Conservation (phyloP, 805 yeast species). For the Cyberlindnera veronae region DNA sequence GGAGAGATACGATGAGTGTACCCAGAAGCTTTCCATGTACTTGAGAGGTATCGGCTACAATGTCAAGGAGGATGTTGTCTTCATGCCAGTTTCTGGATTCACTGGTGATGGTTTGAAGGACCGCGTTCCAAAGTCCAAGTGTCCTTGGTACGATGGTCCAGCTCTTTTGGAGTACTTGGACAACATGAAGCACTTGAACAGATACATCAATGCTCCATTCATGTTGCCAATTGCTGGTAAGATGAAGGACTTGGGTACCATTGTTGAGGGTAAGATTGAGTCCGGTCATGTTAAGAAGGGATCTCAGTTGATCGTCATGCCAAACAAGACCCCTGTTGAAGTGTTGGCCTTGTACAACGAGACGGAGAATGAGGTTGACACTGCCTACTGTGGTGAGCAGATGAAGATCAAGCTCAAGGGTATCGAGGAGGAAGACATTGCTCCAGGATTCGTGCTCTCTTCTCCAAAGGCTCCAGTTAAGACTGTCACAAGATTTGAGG, state of each 20-base stretch:
- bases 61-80: conserved; percentile 75
- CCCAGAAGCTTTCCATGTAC: conserved; percentile 69
- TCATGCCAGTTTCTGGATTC: conserved; percentile 98
- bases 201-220: conserved; percentile 91
- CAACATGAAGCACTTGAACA: conserved; percentile 70
- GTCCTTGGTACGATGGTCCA: conserved; percentile 96
- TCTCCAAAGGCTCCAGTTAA: conserved; percentile 85
- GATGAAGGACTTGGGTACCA: conserved; percentile 95
- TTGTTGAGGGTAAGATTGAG: conserved; percentile 97
- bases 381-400: conserved; percentile 95
- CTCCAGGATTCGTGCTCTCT: conserved; percentile 87
- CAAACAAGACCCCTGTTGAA: conserved; percentile 80
- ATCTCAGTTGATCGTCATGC: conserved; percentile 79
- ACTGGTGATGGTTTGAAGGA: conserved; percentile 97
- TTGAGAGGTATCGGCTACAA: conserved; percentile 88
- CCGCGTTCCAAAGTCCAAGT: conserved; percentile 61
- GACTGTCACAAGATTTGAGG: conserved; percentile 87
- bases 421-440: conserved; percentile 94
- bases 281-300: conserved; percentile 89
- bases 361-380: conserved; percentile 89
- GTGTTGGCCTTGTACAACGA: conserved; percentile 87
- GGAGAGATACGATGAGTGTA: conserved; percentile 95
- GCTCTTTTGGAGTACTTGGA: conserved; percentile 88
- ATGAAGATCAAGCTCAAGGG: conserved; percentile 91
- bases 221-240: conserved; percentile 95